Evolutionary conservation across 2,329 filamentous ascomycete genomes (phyloP).

Genomic region (Fusarium abutilonis): DNA sequence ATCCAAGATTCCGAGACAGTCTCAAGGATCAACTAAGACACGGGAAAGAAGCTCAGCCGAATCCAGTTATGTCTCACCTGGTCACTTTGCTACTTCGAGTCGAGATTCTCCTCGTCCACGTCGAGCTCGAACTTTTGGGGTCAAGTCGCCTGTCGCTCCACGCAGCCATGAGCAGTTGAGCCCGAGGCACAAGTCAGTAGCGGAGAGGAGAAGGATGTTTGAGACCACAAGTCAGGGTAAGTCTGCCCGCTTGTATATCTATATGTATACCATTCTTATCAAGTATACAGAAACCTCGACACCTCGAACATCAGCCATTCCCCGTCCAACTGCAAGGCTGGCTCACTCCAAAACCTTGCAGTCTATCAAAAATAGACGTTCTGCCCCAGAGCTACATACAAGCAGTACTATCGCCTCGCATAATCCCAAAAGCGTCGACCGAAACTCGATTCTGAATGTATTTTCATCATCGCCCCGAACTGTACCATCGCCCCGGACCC

Average conservation of each 20-base stretch:
- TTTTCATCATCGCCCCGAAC: background rate
- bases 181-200: conserved; percentile 39
- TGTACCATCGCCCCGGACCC: conserved; percentile 4
- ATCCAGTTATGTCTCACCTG: conserved; percentile 17
- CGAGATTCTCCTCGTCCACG: conserved; percentile 1
- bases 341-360: conserved; percentile 32
- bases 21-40: background rate
- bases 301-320: background rate
- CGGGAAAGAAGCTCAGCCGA: conserved; percentile 7
- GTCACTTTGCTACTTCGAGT: background rate
- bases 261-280: background rate
- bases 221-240: conserved; percentile 24
- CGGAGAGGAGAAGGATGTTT: conserved; percentile 41
- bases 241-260: background rate
- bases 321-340: conserved; percentile 7
- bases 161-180: conserved; percentile 3
- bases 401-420: background rate
- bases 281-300: background rate
- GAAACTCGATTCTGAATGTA: background rate
- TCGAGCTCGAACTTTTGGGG: conserved; percentile 28
- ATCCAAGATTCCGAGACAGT: background rate
- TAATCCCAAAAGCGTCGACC: background rate
- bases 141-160: conserved; percentile 3
- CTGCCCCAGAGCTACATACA: background rate
- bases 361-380: conserved; percentile 8